These are phyloP conservation scores for Picea engelmannii DNA, from an alignment of 83 land plant species.

Conservation along the genomic window DNA sequence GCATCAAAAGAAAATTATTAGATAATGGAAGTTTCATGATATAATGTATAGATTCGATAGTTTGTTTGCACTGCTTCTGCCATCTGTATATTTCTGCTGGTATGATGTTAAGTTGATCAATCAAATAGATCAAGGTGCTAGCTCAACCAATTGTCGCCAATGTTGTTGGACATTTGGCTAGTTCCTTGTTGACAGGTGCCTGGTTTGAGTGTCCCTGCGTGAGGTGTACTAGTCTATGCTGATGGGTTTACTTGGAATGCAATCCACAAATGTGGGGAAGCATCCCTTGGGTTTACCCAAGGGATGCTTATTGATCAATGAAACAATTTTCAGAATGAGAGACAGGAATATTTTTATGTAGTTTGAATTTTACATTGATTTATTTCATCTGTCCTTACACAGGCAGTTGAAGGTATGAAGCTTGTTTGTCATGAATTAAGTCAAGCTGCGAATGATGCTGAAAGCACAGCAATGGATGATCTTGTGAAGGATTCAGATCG, in stretches of 20 bases:
- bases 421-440: constrained; percentile 95
- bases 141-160: no score
- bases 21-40: neutral
- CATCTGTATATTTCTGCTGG: neutral
- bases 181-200: no score
- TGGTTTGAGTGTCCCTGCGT: no score
- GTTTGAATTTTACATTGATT: constrained; percentile 2
- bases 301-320: neutral
- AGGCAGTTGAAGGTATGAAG: constrained; percentile 99
- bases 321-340: neutral
- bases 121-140: no score
- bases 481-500: constrained; percentile 88
- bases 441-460: constrained; percentile 77
- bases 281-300: no score
- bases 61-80: neutral
- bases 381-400: constrained; percentile 18
- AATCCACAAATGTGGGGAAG: no score
- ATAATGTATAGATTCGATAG: neutral
- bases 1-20: no score
- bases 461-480: constrained; percentile 76
- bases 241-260: no score
- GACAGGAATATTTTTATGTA: neutral
- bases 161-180: no score
- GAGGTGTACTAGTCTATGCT: no score
- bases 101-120: neutral